phyloP scores from a whole-genome alignment of 2,329 filamentous ascomycete genomes.

The Aspergillus aculeatus region DNA sequence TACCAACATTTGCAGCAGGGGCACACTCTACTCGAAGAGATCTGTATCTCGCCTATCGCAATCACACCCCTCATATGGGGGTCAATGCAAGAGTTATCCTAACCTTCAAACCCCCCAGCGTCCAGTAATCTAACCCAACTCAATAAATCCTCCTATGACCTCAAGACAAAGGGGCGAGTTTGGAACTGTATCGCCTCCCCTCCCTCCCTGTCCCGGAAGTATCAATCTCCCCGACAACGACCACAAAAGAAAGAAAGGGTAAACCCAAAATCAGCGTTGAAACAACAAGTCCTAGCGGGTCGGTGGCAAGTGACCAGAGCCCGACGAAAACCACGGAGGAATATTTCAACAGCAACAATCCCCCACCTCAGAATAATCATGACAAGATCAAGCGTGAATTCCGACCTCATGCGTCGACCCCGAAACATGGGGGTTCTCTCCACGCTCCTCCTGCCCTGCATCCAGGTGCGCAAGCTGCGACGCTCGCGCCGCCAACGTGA shows the following conservation, averaged over 20 bases:
- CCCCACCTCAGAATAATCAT: neutral
- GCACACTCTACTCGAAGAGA: no score
- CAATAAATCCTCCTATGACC: conserved; percentile 1
- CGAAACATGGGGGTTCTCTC: neutral
- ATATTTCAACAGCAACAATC: no score
- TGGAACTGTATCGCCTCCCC: neutral
- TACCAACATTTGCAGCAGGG: no score
- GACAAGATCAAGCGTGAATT: neutral
- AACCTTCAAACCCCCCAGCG: neutral
- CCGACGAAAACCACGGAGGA: neutral
- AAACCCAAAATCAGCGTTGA: neutral
- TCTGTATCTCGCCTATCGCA: neutral
- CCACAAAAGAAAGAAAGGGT: neutral
- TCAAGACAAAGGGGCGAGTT: neutral
- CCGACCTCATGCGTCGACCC: neutral
- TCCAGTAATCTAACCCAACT: neutral
- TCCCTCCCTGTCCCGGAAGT: neutral
- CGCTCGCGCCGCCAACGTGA: neutral
- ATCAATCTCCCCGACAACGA: conserved; percentile 2
- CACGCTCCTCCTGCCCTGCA: neutral
- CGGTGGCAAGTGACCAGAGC: neutral
- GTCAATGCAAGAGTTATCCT: no score
- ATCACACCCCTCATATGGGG: neutral
- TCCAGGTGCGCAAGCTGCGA: conserved; percentile 3
- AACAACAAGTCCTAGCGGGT: neutral